These are phyloP conservation scores for Lentinula guzmanii DNA, from an alignment of 768 basidiomycete species.

Conservation along the genomic window DNA sequence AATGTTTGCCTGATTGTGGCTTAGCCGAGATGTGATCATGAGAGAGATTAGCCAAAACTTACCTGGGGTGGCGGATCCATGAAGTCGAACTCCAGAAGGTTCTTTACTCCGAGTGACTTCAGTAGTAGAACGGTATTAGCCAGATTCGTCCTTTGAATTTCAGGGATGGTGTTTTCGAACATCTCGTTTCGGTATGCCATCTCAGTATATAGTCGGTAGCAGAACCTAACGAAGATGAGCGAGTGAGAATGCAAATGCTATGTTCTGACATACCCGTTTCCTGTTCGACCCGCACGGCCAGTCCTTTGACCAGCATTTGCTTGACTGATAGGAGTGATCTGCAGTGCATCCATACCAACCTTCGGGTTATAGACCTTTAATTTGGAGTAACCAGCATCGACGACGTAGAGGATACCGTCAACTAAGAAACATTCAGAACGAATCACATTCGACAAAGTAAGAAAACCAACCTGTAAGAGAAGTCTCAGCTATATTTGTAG, in stretches of 20 bases:
- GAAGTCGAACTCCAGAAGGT: constrained; percentile 96
- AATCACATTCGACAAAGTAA: background rate
- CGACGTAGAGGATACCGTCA: constrained; percentile 95
- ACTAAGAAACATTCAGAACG: constrained; percentile 39
- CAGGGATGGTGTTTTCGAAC: constrained; percentile 93
- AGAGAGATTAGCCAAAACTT: constrained; percentile 8
- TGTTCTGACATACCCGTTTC: constrained; percentile 66
- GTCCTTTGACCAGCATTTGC: constrained; percentile 96
- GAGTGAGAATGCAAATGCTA: background rate
- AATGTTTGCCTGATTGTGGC: constrained; percentile 70
- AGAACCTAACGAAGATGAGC: constrained; percentile 52
- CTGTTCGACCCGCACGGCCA: constrained; percentile 94
- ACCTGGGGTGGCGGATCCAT: constrained; percentile 99
- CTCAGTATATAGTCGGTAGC: constrained; percentile 96
- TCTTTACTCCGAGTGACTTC: constrained; percentile 96
- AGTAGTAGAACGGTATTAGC: constrained; percentile 94
- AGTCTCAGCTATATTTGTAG: constrained; percentile 98
- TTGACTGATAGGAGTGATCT: constrained; percentile 98
- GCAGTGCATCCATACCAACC: constrained; percentile 98
- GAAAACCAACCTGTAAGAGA: constrained; percentile 72
- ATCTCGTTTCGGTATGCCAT: constrained; percentile 95
- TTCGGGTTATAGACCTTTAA: constrained; percentile 98
- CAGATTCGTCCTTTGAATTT: constrained; percentile 96
- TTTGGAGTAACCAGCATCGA: constrained; percentile 96
- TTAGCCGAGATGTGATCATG: background rate